A percentile compares a stretch with the other conserved stretches of the same genome.
Conservation (phyloP, 139 green algal species). For the Coelastrella sp. region DNA sequence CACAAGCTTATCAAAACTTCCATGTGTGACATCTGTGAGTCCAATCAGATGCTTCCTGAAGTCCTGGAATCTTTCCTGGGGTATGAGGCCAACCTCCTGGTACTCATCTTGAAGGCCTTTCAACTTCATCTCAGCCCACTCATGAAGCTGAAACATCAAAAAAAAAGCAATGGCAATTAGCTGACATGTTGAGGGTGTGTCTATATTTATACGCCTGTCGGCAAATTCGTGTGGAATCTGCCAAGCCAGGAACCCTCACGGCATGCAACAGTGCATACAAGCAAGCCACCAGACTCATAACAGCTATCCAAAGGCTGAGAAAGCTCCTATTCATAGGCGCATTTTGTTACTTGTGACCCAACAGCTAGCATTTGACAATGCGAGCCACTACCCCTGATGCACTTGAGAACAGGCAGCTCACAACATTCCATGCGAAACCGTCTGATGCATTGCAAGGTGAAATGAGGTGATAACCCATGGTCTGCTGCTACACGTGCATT, state of each 20-base stretch:
- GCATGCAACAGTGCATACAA: too few relatives aligned
- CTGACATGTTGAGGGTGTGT: too few relatives aligned
- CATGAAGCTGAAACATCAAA: constrained; percentile 71
- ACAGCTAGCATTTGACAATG: too few relatives aligned
- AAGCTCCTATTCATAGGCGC: too few relatives aligned
- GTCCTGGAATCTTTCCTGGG: constrained; percentile 48
- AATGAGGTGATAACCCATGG: not conserved
- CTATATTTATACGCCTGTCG: too few relatives aligned
- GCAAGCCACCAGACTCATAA: too few relatives aligned
- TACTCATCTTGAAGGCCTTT: constrained; percentile 57
- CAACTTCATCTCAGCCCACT: constrained; percentile 83
- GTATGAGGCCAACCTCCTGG: constrained; percentile 10
- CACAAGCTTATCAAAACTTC: constrained; percentile 93
- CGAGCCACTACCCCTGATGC: too few relatives aligned
- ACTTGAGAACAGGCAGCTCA: too few relatives aligned
- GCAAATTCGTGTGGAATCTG: too few relatives aligned
- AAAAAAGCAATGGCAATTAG: not conserved
- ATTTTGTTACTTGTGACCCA: too few relatives aligned
- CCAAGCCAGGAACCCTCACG: too few relatives aligned
- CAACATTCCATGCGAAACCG: not conserved
- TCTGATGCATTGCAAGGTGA: not conserved
- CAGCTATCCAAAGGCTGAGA: too few relatives aligned
- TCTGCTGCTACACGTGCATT: not conserved
- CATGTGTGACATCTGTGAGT: constrained; percentile 89
- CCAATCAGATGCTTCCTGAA: constrained; percentile 90